Evolutionary conservation across 352 stramenopile genomes (phyloP).

Genomic region (Thalassiosira livingstoniorum): DNA sequence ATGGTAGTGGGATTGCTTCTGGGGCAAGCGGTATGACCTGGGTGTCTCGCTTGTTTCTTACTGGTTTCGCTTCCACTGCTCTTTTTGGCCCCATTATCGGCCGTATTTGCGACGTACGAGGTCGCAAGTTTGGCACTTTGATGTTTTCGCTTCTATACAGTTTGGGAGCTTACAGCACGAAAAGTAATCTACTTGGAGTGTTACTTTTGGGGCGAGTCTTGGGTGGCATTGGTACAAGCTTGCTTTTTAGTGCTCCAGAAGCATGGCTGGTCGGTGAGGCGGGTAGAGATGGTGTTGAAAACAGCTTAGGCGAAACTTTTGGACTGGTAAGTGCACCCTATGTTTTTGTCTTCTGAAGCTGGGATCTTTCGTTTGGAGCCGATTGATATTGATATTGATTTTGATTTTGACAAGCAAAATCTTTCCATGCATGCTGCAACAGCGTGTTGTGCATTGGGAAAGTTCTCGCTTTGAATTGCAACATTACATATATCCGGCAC

Average conservation of each 20-base stretch:
- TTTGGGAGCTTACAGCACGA: constrained; percentile 70
- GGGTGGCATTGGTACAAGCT: constrained; percentile 90
- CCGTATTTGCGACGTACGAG: constrained; percentile 88
- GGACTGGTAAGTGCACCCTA: constrained; percentile 78
- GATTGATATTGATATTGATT: no score
- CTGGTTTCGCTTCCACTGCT: constrained; percentile 86
- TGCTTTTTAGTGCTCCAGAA: constrained; percentile 93
- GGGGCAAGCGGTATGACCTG: constrained; percentile 60
- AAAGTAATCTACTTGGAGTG: constrained; percentile 83
- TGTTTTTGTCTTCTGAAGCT: no score
- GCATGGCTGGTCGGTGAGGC: constrained; percentile 92
- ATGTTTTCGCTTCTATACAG: constrained; percentile 87
- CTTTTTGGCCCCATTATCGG: constrained; percentile 90
- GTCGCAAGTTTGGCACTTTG: constrained; percentile 88
- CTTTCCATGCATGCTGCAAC: no score
- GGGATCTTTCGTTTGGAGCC: no score
- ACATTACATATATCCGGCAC: no score
- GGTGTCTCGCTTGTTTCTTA: constrained; percentile 92
- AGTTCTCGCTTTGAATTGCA: no score
- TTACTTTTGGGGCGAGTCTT: constrained; percentile 89
- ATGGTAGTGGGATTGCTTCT: constrained; percentile 43
- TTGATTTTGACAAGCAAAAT: no score
- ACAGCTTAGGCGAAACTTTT: constrained; percentile 87
- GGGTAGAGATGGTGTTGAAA: constrained; percentile 36
- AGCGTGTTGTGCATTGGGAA: no score